phyloP scores from a whole-genome alignment of 192 early-diverging fungal genomes.

The Irineochytrium annulatum region DNA sequence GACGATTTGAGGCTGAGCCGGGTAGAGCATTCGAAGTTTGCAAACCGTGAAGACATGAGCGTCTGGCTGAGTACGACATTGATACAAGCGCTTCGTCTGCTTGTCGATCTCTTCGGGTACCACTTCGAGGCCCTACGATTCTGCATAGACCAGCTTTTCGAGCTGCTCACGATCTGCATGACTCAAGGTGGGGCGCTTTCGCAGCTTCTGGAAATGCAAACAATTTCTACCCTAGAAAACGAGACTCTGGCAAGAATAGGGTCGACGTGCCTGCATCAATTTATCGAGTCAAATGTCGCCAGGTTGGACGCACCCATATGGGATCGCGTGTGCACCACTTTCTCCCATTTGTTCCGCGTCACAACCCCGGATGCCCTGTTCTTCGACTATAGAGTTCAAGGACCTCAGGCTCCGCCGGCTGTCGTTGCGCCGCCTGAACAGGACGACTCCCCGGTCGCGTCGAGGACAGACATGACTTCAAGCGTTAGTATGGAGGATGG shows the following conservation, averaged over 20 bases:
- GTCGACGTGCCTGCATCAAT: slow-evolving; percentile 83
- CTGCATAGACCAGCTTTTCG: slow-evolving; percentile 75
- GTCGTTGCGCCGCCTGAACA: slow-evolving; percentile 18
- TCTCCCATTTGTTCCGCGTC: slow-evolving; percentile 70
- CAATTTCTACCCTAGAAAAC: slow-evolving; percentile 52
- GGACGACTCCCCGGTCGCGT: background rate
- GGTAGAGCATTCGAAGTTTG: slow-evolving; percentile 55
- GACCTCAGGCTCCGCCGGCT: slow-evolving; percentile 19
- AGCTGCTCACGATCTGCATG: slow-evolving; percentile 79
- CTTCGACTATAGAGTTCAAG: slow-evolving; percentile 38
- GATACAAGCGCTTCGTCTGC: slow-evolving; percentile 83
- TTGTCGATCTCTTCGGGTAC: slow-evolving; percentile 78
- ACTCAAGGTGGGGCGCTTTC: slow-evolving; percentile 59
- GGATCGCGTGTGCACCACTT: slow-evolving; percentile 65
- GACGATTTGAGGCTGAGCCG: slow-evolving; percentile 67
- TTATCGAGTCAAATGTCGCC: slow-evolving; percentile 73
- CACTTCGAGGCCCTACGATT: slow-evolving; percentile 71
- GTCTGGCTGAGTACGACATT: slow-evolving; percentile 93
- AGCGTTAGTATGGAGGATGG: background rate
- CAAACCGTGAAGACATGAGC: slow-evolving; percentile 78
- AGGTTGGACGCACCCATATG: slow-evolving; percentile 71
- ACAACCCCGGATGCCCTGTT: slow-evolving; percentile 76
- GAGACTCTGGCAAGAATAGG: slow-evolving; percentile 87
- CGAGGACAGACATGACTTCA: background rate
- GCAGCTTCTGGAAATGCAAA: slow-evolving; percentile 14